Base-by-base conservation (phyloP, 306 rosid species). In the Prunus davidiana region DNA sequence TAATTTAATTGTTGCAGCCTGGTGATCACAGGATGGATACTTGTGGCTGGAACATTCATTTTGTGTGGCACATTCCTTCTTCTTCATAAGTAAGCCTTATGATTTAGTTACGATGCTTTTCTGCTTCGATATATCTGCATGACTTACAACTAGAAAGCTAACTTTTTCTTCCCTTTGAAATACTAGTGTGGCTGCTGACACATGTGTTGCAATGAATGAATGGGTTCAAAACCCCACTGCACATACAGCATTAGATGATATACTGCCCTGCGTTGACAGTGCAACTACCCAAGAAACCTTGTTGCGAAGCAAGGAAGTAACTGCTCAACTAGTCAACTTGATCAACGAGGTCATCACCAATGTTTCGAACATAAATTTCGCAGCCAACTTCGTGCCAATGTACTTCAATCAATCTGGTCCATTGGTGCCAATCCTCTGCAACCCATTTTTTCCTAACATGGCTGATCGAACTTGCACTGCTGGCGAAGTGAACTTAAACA, bases 401-500 rank as follows among this genome's bases (percentile, higher is more conserved):
- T 81, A 78, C 82, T 91, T 84, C 86, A 91, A 91, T 81, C 93
- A 91, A 72, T 91, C 96, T 14, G 96, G 93, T 63, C 93, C 93
- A 0, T 12, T 58, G 41, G 64, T 89, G 78, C 96, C 91, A 63
- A 32, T 66, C 41, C 84, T 91, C 43, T 91, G 96, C 77, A 91
- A 86, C 82, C 93, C 96, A 9, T 77, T 76, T 52, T 20, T 34
- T 8, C 87, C 75, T 13, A 83, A 91, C 80, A 69, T 87, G 74
- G 81, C 88, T 15, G 81, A 82, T 24, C 76, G 96, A 30, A 6
- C 69, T 68, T 90, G 96, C 78, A 71, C 56, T 28, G 16, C 84
- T 6, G 67, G 58, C 6, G 91, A 90, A 83, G 78, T 88, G 12
- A 75, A 62, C 74, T 75, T 87, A 45, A 64, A 54, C 65, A 83